Conservation (phyloP, 2,329 filamentous ascomycete genomes). For the Sclerotinia subarctica region DNA sequence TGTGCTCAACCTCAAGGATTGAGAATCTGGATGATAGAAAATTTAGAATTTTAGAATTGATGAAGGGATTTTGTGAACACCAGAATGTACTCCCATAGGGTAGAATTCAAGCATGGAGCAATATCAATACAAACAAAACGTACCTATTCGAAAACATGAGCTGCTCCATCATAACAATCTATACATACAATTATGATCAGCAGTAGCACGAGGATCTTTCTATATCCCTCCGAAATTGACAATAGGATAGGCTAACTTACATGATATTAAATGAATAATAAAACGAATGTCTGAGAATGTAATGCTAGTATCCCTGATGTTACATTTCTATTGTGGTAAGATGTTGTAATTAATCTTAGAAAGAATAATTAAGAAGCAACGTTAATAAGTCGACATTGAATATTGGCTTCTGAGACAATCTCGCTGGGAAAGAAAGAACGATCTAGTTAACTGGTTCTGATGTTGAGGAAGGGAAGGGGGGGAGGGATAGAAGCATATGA, state of each 20-base stretch:
- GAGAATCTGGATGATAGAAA: background rate
- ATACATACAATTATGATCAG: background rate
- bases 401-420: background rate
- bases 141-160: background rate
- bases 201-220: rapidly evolving
- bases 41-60: background rate
- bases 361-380: too few species aligned
- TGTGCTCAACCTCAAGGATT: background rate
- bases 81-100: rapidly evolving
- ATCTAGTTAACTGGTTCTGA: too few species aligned
- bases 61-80: rapidly evolving
- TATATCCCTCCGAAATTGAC: background rate
- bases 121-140: background rate
- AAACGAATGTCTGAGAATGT: background rate
- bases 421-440: background rate
- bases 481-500: too few species aligned
- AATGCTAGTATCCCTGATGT: background rate
- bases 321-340: background rate
- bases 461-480: background rate
- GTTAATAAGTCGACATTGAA: background rate
- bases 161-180: background rate
- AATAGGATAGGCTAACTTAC: background rate
- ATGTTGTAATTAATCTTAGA: background rate
- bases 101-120: too few species aligned
- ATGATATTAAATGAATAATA: background rate